Conservation (phyloP, 2,329 filamentous ascomycete species). For the Beauveria sp. region DNA sequence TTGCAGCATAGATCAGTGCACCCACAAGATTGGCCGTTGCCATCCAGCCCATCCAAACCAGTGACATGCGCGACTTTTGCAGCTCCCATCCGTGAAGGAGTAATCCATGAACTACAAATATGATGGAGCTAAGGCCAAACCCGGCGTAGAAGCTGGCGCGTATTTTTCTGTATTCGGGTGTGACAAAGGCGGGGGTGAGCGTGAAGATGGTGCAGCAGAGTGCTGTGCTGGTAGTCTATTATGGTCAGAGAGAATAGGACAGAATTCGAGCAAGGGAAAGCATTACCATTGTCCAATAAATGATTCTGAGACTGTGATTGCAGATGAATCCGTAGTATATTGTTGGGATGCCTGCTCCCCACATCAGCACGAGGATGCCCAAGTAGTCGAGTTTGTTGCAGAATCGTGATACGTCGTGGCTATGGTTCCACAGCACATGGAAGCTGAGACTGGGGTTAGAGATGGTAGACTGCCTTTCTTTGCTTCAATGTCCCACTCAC, state of each 20-base stretch:
- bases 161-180: constrained; percentile 10
- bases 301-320: constrained; percentile 7
- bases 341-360: constrained; percentile 6
- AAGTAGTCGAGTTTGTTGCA: constrained; percentile 17
- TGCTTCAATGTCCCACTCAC: constrained; percentile 4
- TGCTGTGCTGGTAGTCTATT: constrained; percentile 8
- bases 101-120: constrained; percentile 13
- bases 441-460: not conserved
- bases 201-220: constrained; percentile 13
- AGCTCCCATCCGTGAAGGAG: constrained; percentile 13
- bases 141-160: constrained; percentile 14
- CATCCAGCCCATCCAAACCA: constrained; percentile 13
- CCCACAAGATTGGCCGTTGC: constrained; percentile 13
- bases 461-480: not conserved
- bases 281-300: constrained; percentile 15
- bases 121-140: constrained; percentile 14
- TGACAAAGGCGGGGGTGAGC: constrained; percentile 12
- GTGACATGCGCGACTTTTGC: constrained; percentile 13
- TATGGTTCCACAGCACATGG: constrained; percentile 6
- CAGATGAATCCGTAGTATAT: constrained; percentile 15
- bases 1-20: constrained; percentile 10
- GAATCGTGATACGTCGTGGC: not conserved
- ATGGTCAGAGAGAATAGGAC: not conserved
- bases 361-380: constrained; percentile 9
- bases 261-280: too few species aligned